Base-by-base conservation (phyloP, 164 flowering plant genomes). In the Cinnamomum chago region DNA sequence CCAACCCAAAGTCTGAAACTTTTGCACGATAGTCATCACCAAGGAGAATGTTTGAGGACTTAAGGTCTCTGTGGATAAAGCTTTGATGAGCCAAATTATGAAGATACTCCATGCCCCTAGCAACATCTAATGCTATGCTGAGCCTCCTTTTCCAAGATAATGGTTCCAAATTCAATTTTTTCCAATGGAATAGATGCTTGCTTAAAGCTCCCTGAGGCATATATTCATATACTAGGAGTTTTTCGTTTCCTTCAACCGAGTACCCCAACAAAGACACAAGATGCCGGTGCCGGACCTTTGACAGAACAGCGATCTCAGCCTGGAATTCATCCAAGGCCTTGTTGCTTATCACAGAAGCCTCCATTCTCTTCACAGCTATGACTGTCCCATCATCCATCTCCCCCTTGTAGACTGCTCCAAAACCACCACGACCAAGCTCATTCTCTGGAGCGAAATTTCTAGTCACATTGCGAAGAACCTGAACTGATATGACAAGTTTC, bases 61-160 rank as follows among this genome's bases (percentile, higher is more conserved):
- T 84, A 52, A 84, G 77, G 74, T 88, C 90, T 62, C 90, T 77
- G 65, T 88, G 90, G 71, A 88, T 88, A 75, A 88, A 88, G 74
- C 89, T 88, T 60, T 81, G 81, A 22, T 85, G 90, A 6, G 89
- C 90, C 51, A 86, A 80, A 68, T 85, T 83, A 70, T 88, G 90
- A 1, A 88, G 80, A 76, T 88, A 88, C 68, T 72, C 75, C 28
- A 72, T 30, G 9, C 75, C 73, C 28, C 73, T 51, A 23, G 62
- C 64, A 24, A 70, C 73, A 55, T 70, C 73, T 33, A 70, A 27
- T 15, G 62, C 73, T 12, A 70, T 70, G 27, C 24, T 70, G 40
- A 70, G 62, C 64, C 73, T 70, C 62, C 35, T 51, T 27, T 70
- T 70, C 73, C 73, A 70, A 27, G 64, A 52, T 12, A 55, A 27